These are phyloP conservation scores for Lachnellula hyalina DNA, from an alignment of 2,329 filamentous ascomycete genomes.

Conservation along the genomic window DNA sequence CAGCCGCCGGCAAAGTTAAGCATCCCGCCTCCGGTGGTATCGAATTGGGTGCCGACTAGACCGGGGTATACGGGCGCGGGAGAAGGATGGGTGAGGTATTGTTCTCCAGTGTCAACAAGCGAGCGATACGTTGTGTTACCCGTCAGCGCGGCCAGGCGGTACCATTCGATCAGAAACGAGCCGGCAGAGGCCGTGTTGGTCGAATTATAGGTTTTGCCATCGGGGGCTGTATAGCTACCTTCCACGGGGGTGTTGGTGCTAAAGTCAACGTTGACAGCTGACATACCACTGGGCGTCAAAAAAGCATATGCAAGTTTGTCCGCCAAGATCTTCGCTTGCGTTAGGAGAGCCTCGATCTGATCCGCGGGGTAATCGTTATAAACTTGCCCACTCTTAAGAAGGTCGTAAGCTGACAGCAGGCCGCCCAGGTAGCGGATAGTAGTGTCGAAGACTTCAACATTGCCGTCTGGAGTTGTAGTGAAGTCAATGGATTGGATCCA, in stretches of 20 bases:
- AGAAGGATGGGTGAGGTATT: constrained; percentile 57
- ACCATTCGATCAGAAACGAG: constrained; percentile 76
- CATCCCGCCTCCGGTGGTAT: constrained; percentile 59
- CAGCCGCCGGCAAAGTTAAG: constrained; percentile 63
- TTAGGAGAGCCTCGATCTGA: constrained; percentile 51
- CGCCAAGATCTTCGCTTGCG: constrained; percentile 61
- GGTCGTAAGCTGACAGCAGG: constrained; percentile 37
- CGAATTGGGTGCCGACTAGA: constrained; percentile 61
- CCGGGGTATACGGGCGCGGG: constrained; percentile 46
- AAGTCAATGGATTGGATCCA: constrained; percentile 42
- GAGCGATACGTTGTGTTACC: constrained; percentile 58
- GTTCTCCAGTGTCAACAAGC: constrained; percentile 60
- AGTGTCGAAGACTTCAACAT: constrained; percentile 19
- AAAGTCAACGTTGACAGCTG: constrained; percentile 61
- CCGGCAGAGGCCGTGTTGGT: constrained; percentile 69
- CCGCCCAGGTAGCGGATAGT: constrained; percentile 23
- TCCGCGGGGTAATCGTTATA: constrained; percentile 31
- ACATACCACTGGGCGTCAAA: constrained; percentile 67
- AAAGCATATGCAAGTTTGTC: constrained; percentile 70
- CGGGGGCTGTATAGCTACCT: not conserved
- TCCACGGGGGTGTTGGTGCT: constrained; percentile 39
- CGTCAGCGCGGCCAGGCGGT: constrained; percentile 66
- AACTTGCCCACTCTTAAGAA: constrained; percentile 60
- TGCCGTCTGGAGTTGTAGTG: constrained; percentile 8
- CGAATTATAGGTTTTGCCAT: constrained; percentile 30